Conservation (phyloP, 768 basidiomycete species). For the Naganishia kalamii region DNA sequence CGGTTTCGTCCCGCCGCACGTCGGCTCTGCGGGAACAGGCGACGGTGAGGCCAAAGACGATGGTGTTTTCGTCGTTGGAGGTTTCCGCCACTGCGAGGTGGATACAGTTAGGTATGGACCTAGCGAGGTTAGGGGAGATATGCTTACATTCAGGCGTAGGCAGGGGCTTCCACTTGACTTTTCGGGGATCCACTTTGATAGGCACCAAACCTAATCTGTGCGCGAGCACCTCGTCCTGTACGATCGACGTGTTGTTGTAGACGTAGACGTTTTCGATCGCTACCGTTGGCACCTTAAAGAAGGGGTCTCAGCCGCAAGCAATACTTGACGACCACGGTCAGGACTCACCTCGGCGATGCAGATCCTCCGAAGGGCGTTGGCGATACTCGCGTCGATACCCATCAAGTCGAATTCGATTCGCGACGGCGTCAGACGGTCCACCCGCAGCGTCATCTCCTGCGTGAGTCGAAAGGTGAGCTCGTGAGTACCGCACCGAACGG, state of each 20-base stretch:
- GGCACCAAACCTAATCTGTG: slow-evolving; percentile 90
- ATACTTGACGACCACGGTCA: not conserved
- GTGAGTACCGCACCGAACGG: not conserved
- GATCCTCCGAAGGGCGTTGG: slow-evolving; percentile 87
- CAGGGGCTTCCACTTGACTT: slow-evolving; percentile 52
- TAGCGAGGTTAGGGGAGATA: slow-evolving; percentile 22
- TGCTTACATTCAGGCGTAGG: slow-evolving; percentile 1
- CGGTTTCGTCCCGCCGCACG: slow-evolving; percentile 55
- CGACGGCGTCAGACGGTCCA: slow-evolving; percentile 69
- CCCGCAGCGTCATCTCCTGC: slow-evolving; percentile 62
- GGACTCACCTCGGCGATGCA: slow-evolving; percentile 79
- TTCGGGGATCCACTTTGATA: slow-evolving; percentile 72
- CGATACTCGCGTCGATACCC: slow-evolving; percentile 90
- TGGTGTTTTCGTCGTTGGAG: slow-evolving; percentile 80
- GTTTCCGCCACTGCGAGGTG: slow-evolving; percentile 50
- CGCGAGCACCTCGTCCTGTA: slow-evolving; percentile 87
- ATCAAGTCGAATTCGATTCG: slow-evolving; percentile 91
- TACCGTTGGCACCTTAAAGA: slow-evolving; percentile 60
- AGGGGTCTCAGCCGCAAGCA: too few relatives aligned
- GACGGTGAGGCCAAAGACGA: slow-evolving; percentile 73
- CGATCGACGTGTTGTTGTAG: slow-evolving; percentile 89
- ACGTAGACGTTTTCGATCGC: slow-evolving; percentile 85
- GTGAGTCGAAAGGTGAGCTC: not conserved
- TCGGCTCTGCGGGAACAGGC: slow-evolving; percentile 57
- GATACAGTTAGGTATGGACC: slow-evolving; percentile 15